Evolutionary conservation across 75 land plant species (phyloP), one percentile per base, ranked within the genome.

Genomic region (Pinus albicaulis): DNA sequence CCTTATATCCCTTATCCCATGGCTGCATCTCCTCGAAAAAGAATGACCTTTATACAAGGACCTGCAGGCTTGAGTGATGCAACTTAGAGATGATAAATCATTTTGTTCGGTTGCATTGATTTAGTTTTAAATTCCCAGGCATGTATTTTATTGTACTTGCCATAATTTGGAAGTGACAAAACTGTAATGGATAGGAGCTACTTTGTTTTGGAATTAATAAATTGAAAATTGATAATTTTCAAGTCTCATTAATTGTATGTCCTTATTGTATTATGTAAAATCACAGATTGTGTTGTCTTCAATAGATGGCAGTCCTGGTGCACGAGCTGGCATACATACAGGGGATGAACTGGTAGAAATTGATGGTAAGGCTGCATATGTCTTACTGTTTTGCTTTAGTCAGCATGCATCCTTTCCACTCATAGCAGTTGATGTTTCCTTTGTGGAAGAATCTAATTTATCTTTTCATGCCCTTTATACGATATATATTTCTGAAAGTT

Each of bases 291-390:
- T 97, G 71, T 59, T 92, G 64, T 92, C 99, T 74, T 87, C 95
- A 19, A 69, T 97, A 77, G 93, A 94, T 14, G 95, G 94, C 52
- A 93, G 99, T 80, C 99, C 99, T 23, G 95, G 98, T 61, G 88
- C 83, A 69, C 89, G 90, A 75, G 98, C 99, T 79, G 95, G 95
- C 36, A 94, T 97, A 64, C 90, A 88, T 75, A 83, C 90, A 76
- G 99, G 99, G 60, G 99, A 97, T 82, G 98, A 97, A 71, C 75
- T 97, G 25, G 73, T 97, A 72, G 92, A 92, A 65, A 97, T 97
- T 72, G 87, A 97, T 89, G 99, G 99, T 97, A 74, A 77, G 78
- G 26, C 61, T 24, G n/a, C 59, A 16, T 58, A 61, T 44, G 17
- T 13, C 6, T 41, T 77, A 71, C 52, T 58, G 55, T 71, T 52